Evolutionary conservation across 2,329 filamentous ascomycete species (phyloP).

Genomic region (Neobulgaria alba): DNA sequence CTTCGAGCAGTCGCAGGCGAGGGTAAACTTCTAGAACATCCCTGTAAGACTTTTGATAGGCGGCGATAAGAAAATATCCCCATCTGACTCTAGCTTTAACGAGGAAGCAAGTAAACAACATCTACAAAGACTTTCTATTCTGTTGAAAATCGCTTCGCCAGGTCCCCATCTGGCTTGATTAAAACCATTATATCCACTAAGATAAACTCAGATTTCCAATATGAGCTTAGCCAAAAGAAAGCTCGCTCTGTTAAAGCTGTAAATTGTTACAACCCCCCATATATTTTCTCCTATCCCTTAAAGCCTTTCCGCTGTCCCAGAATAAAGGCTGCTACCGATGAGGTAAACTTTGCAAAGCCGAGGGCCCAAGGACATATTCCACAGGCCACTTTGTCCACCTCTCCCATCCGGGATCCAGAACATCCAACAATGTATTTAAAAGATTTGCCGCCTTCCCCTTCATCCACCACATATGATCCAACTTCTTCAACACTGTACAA

Average conservation of each 20-base stretch:
- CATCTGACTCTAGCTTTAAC: no score
- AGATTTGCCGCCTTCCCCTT: conserved; percentile 33
- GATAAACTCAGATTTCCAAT: no score
- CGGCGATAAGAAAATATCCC: not conserved
- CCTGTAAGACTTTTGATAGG: not conserved
- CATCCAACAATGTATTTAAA: conserved; percentile 29
- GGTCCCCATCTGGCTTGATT: no score
- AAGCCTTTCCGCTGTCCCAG: no score
- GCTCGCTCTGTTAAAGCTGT: no score
- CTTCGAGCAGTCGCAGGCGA: not conserved
- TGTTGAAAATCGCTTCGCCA: no score
- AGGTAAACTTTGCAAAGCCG: not conserved
- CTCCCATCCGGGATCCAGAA: conserved; percentile 18
- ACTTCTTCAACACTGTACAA: conserved; percentile 31
- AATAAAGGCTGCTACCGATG: not conserved
- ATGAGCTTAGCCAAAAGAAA: no score
- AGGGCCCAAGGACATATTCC: conserved; percentile 4
- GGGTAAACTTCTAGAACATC: not conserved
- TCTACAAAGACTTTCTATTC: no score
- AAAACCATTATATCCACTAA: no score
- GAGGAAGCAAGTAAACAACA: no score
- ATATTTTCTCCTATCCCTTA: no score
- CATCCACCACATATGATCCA: conserved; percentile 35
- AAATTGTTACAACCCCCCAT: no score
- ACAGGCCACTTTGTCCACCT: conserved; percentile 21